Percentiles rank a stretch among this genome's conserved stretches.
Conservation (phyloP, 257 asterid genomes). For the Ilex aquifolium region DNA sequence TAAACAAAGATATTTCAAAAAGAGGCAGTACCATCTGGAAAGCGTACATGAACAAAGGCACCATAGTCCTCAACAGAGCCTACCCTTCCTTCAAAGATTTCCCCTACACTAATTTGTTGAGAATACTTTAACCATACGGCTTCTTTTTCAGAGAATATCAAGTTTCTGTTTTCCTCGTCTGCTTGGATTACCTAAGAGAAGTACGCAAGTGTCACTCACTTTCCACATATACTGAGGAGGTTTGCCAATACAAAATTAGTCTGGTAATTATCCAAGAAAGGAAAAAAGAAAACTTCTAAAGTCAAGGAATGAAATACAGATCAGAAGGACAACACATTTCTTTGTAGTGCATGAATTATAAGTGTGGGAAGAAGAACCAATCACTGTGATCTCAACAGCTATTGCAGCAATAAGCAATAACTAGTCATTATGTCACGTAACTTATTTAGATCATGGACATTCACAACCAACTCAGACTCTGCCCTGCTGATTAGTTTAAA, state of each 20-base stretch:
- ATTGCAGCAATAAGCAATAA: no score
- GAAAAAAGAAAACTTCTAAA: neutral
- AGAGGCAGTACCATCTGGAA: constrained; percentile 65
- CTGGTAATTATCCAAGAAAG: no score
- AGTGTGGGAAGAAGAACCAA: no score
- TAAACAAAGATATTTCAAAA: neutral
- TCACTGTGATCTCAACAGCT: no score
- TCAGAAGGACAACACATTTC: no score
- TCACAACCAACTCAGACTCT: no score
- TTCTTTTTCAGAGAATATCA: constrained; percentile 91
- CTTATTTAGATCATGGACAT: no score
- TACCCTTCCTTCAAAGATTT: constrained; percentile 60
- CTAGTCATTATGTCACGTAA: no score
- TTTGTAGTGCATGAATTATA: no score
- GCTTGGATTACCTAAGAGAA: constrained; percentile 68
- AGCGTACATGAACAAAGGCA: constrained; percentile 80
- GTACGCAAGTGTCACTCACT: constrained; percentile 7
- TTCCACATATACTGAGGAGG: neutral
- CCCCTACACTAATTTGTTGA: constrained; percentile 56
- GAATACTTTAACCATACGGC: constrained; percentile 71
- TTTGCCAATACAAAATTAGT: neutral
- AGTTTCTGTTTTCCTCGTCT: constrained; percentile 59
- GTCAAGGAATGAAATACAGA: no score
- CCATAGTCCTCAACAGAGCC: constrained; percentile 93
- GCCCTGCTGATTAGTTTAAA: no score